These are phyloP conservation scores for Fusarium sp. DNA, from an alignment of 2,329 filamentous ascomycete genomes.

Conservation along the genomic window DNA sequence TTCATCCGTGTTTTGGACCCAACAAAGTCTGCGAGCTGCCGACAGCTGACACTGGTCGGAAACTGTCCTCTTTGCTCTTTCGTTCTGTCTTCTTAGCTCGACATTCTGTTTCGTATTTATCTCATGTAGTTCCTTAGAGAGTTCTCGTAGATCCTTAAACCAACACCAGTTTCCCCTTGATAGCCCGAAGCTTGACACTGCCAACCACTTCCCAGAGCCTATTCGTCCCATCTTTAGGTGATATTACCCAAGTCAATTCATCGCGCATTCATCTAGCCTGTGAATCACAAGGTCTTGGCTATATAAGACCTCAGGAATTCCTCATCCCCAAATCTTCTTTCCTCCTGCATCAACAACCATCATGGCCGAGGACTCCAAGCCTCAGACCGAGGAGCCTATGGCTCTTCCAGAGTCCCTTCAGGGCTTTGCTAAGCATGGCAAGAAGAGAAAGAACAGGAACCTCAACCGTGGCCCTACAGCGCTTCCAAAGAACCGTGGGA, in stretches of 20 bases:
- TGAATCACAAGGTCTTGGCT: slow-evolving; percentile 10
- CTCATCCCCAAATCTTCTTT: neutral
- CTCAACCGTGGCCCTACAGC: slow-evolving; percentile 55
- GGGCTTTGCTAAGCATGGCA: slow-evolving; percentile 39
- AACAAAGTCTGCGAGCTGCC: slow-evolving; percentile 2
- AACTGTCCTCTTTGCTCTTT: no score
- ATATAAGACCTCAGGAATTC: neutral
- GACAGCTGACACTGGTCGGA: no score
- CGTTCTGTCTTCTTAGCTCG: no score
- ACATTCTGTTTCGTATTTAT: no score
- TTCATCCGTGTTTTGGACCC: neutral
- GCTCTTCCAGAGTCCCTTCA: slow-evolving; percentile 23
- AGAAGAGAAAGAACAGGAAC: slow-evolving; percentile 30
- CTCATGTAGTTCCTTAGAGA: no score
- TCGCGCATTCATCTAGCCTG: neutral
- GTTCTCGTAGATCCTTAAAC: no score
- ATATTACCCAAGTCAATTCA: accelerated
- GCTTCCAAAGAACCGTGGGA: slow-evolving; percentile 61
- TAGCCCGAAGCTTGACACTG: neutral
- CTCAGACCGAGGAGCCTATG: neutral
- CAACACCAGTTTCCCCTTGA: neutral
- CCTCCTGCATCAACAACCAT: neutral
- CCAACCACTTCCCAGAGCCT: neutral
- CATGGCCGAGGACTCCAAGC: slow-evolving; percentile 4
- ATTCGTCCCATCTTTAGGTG: neutral